Percentiles rank a stretch among this genome's conserved stretches.
These are phyloP conservation scores for Clathrus columnatus DNA, from an alignment of 768 basidiomycete genomes.

Conservation along the genomic window DNA sequence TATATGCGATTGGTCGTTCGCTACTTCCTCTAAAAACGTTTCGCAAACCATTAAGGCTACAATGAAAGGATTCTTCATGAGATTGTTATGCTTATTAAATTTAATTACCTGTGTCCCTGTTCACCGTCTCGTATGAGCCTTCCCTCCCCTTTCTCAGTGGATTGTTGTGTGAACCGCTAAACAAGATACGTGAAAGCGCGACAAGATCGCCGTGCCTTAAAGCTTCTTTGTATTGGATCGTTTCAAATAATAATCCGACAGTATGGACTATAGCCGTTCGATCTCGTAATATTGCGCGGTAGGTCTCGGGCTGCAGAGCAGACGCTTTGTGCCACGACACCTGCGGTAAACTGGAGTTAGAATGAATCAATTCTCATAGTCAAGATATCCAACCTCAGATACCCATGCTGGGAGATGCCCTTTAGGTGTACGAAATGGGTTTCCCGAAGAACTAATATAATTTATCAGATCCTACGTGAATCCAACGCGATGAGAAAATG, in stretches of 20 bases:
- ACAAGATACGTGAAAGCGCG: conserved; percentile 40
- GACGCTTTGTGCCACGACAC: conserved; percentile 84
- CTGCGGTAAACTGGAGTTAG: conserved; percentile 28
- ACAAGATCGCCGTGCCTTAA: conserved; percentile 50
- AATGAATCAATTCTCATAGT: conserved; percentile 6
- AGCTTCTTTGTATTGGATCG: conserved; percentile 68
- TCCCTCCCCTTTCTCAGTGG: conserved; percentile 39
- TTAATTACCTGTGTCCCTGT: conserved; percentile 79
- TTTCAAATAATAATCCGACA: conserved; percentile 82
- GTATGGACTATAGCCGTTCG: conserved; percentile 86
- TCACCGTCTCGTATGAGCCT: conserved; percentile 68
- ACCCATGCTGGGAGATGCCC: conserved; percentile 88
- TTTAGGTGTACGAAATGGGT: conserved; percentile 77
- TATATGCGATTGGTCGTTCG: conserved; percentile 23
- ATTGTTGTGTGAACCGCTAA: conserved; percentile 37
- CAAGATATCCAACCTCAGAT: conserved; percentile 42
- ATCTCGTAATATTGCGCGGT: conserved; percentile 55
- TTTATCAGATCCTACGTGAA: neutral
- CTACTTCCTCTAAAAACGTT: conserved; percentile 43
- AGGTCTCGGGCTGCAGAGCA: conserved; percentile 69
- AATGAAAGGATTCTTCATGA: conserved; percentile 9
- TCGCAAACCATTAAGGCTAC: conserved; percentile 70
- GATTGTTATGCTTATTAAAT: conserved; percentile 11
- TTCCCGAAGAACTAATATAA: conserved; percentile 66
- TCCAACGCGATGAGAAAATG: neutral